Evolutionary conservation across 2,329 filamentous ascomycete genomes (phyloP).

Genomic region (Myriosclerotinia curreyana): DNA sequence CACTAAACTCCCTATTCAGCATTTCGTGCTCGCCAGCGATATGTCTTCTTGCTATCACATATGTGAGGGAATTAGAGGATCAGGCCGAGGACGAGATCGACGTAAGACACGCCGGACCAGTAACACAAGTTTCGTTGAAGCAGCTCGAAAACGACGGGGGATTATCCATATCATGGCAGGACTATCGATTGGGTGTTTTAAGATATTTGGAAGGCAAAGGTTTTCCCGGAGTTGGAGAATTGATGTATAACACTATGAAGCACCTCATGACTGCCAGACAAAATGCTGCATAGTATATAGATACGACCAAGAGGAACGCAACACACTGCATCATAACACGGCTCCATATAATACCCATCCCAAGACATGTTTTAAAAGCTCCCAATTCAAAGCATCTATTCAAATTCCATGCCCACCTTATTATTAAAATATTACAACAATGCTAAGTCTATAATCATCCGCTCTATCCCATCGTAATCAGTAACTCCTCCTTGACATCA

Average conservation of each 20-base stretch:
- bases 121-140: slow-evolving; percentile 64
- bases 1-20: slow-evolving; percentile 52
- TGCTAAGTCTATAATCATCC: slow-evolving; percentile 2
- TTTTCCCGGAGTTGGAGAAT: slow-evolving; percentile 61
- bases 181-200: slow-evolving; percentile 72
- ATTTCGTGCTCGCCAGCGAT: slow-evolving; percentile 58
- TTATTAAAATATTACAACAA: slow-evolving; percentile 18
- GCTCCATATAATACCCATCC: background rate
- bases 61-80: slow-evolving; percentile 57
- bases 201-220: slow-evolving; percentile 63
- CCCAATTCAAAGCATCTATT: slow-evolving; percentile 1
- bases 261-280: slow-evolving; percentile 52
- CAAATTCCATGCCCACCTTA: background rate
- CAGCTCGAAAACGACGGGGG: slow-evolving; percentile 64
- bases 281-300: background rate
- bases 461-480: slow-evolving; percentile 14
- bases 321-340: background rate
- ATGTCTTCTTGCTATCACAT: slow-evolving; percentile 53
- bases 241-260: slow-evolving; percentile 82
- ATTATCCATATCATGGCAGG: slow-evolving; percentile 64
- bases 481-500: slow-evolving; percentile 12
- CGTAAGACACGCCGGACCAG: slow-evolving; percentile 61
- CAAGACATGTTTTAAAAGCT: background rate
- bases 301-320: background rate
- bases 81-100: slow-evolving; percentile 46